Evolutionary conservation across 1,139 yeast genomes (phyloP).

Genomic region (Hemisphaericaspora subhashii): DNA sequence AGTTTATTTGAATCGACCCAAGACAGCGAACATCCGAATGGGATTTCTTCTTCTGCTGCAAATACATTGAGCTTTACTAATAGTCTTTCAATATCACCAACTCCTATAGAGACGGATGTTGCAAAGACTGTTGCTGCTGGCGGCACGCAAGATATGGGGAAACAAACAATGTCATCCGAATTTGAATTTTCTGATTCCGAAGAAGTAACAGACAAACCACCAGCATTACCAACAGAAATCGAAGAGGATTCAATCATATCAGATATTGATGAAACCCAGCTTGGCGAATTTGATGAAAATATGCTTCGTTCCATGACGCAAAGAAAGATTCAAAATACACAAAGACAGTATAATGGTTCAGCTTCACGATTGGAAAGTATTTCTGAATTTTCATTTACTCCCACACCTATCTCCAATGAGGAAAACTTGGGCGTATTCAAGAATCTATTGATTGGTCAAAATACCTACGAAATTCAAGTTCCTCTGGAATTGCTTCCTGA

Average conservation of each 20-base stretch:
- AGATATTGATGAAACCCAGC: constrained; percentile 11
- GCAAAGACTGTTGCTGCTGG: too few relatives aligned
- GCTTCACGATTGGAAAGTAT: not conserved
- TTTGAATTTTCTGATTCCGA: constrained; percentile 7
- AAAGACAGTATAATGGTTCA: not conserved
- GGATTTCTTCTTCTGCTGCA: not conserved
- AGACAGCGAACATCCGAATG: not conserved
- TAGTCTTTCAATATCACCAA: too few relatives aligned
- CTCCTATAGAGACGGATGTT: not conserved
- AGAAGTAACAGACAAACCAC: too few relatives aligned
- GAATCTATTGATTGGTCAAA: constrained; percentile 12
- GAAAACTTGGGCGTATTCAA: constrained; percentile 8
- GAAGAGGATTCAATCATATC: constrained; percentile 8
- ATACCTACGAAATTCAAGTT: constrained; percentile 19
- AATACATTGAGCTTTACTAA: too few relatives aligned
- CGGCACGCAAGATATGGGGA: not conserved
- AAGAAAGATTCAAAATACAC: constrained; percentile 6
- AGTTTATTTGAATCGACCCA: constrained; percentile 13
- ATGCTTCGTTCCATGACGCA: constrained; percentile 18
- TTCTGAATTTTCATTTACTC: constrained; percentile 12
- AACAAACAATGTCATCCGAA: constrained; percentile 2
- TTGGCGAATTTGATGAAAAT: constrained; percentile 15
- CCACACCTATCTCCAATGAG: constrained; percentile 5
- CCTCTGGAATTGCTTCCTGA: constrained; percentile 22
- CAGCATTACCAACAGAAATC: constrained; percentile 14